Conservation (phyloP, 2,329 filamentous ascomycete genomes). For the Fusarium graminum region DNA sequence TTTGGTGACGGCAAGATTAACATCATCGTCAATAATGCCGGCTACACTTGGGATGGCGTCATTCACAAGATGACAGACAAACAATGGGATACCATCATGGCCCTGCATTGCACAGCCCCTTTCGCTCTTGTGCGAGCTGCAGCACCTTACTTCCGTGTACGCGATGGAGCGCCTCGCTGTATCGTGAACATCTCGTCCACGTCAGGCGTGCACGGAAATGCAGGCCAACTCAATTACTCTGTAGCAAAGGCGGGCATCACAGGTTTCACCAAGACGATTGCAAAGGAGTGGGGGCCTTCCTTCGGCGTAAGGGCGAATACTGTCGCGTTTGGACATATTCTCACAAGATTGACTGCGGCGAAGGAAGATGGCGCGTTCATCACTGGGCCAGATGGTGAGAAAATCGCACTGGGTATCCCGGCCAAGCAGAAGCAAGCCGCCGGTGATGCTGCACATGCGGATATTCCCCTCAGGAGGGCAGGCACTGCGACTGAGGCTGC, state of each 20-base stretch:
- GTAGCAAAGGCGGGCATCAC: slow-evolving; percentile 86
- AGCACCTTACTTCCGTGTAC: slow-evolving; percentile 88
- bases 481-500: slow-evolving; percentile 86
- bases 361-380: slow-evolving; percentile 89
- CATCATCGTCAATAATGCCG: slow-evolving; percentile 91
- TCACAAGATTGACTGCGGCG: slow-evolving; percentile 82
- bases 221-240: slow-evolving; percentile 91
- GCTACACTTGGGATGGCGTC: slow-evolving; percentile 93
- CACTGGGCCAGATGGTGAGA: slow-evolving; percentile 79
- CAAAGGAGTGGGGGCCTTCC: slow-evolving; percentile 88
- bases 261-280: slow-evolving; percentile 88
- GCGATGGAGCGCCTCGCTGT: slow-evolving; percentile 81
- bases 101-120: slow-evolving; percentile 85
- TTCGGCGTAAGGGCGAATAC: slow-evolving; percentile 89
- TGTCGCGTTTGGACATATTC: slow-evolving; percentile 85
- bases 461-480: slow-evolving; percentile 83
- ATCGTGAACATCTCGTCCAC: slow-evolving; percentile 89
- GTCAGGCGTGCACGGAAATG: slow-evolving; percentile 86
- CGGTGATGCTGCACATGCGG: slow-evolving; percentile 63
- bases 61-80: slow-evolving; percentile 94
- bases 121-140: slow-evolving; percentile 86
- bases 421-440: slow-evolving; percentile 65
- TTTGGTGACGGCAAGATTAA: slow-evolving; percentile 91
- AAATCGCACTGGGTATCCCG: slow-evolving; percentile 81
- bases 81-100: slow-evolving; percentile 91